Percentiles rank a stretch among this genome's conserved stretches.
phyloP scores from a whole-genome alignment of 192 early-diverging fungal genomes.

The Mortierella antarctica region DNA sequence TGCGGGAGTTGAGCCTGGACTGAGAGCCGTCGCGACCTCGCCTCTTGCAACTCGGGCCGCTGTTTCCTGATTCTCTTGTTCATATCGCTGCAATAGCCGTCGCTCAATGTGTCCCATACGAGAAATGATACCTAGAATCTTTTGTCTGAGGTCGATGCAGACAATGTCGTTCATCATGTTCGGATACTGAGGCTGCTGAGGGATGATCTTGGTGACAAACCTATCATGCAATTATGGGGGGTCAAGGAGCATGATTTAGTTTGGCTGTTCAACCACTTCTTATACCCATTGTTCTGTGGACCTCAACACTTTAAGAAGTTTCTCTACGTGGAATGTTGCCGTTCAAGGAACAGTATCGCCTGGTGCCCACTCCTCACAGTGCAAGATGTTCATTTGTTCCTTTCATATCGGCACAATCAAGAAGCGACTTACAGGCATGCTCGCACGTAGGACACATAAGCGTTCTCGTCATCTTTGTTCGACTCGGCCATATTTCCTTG shows the following conservation, averaged over 20 bases:
- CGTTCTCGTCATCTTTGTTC: conserved; percentile 43
- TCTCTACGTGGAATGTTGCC: no score
- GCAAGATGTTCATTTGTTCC: no score
- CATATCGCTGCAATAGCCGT: conserved; percentile 32
- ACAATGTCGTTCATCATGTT: conserved; percentile 54
- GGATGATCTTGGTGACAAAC: conserved; percentile 47
- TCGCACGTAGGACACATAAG: conserved; percentile 44
- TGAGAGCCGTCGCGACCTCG: background rate
- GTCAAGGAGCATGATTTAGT: no score
- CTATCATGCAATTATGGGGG: conserved; percentile 3
- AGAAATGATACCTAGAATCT: conserved; percentile 28
- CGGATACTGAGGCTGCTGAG: conserved; percentile 25
- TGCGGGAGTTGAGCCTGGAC: background rate
- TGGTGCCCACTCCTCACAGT: no score
- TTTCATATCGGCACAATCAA: no score
- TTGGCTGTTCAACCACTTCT: no score
- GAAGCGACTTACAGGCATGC: conserved; percentile 43
- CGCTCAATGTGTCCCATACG: conserved; percentile 44
- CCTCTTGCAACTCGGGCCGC: background rate
- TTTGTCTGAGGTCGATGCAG: conserved; percentile 51
- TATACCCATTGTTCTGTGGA: no score
- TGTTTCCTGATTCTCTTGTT: conserved; percentile 27
- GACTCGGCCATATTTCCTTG: conserved; percentile 45
- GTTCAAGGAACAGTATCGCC: no score
- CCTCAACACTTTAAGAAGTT: no score